Evolutionary conservation across 768 basidiomycete genomes (phyloP), one percentile per base, ranked within the genome.

Genomic region (Sistotremastrum suecicum): DNA sequence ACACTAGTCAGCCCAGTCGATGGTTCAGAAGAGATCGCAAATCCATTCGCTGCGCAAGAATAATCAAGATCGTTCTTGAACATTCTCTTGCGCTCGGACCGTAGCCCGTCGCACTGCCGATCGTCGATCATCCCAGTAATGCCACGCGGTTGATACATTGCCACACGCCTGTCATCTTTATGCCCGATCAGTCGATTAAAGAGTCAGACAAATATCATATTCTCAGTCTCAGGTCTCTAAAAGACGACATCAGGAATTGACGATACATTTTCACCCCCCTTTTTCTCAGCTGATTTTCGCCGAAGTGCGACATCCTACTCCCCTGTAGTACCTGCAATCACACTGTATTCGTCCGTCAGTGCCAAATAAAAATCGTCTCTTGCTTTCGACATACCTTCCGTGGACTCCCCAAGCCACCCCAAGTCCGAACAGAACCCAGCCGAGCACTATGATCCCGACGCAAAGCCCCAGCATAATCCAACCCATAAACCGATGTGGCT

Each of bases 1-100:
- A 92, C 89, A 0, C 73, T 98, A 5, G 71, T 98, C 48, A 91
- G 87, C 58, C 94, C 94, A 3, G 84, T 91, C 8, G 94, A 98
- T 53, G 94, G 94, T 46, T 90, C 78, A 47, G 90, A 92, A 61
- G 89, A 92, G 61, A 92, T 94, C 46, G 79, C 82, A 9, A 92
- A 94, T 61, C 89, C 89, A 3, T 94, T 94, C 67, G 53, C 75
- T 42, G 68, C 73, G 3, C 80, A 80, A 57, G 84, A 87, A 55
- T 80, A 44, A 45, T 12, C 7, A 20, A 20, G 20, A 20, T 20
- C 20, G 20, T 20, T 20, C 20, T 20, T 20, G 20, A 20, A 20
- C 20, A 20, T 20, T 20, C 20, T 20, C 20, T 20, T 20, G 20
- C 20, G 20, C 20, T 20, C 20, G 20, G 20, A 20, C 20, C 20